Evolutionary conservation across 441 rosid species (phyloP).

Genomic region (Capsella rubella): DNA sequence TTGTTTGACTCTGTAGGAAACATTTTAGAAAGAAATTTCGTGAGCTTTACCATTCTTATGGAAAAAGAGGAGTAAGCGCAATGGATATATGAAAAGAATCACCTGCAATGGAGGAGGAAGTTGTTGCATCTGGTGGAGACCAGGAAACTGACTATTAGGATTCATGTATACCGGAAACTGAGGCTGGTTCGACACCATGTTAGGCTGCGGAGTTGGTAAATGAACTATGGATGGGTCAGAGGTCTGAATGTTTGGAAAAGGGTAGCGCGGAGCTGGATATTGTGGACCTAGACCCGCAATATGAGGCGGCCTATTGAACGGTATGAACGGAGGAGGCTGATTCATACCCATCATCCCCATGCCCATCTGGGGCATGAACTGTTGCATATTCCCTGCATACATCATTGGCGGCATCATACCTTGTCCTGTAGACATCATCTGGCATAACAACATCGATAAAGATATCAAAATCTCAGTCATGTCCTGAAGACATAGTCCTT

Average conservation of each 20-base stretch:
- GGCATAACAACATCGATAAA: constrained; percentile 15
- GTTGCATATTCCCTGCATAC: constrained; percentile 24
- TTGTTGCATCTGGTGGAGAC: constrained; percentile 37
- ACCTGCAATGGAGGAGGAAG: constrained; percentile 35
- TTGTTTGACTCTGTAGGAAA: constrained; percentile 30
- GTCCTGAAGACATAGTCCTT: not conserved
- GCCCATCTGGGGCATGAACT: constrained; percentile 30
- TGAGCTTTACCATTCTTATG: constrained; percentile 3
- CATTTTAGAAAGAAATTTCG: not conserved
- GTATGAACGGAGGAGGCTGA: constrained; percentile 29
- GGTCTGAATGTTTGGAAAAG: constrained; percentile 26
- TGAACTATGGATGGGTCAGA: constrained; percentile 27
- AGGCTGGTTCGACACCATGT: constrained; percentile 19
- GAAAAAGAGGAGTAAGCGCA: not conserved
- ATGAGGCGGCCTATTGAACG: constrained; percentile 18
- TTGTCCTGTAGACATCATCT: constrained; percentile 27
- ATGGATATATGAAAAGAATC: not conserved
- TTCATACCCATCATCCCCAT: constrained; percentile 37
- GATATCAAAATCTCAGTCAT: not conserved
- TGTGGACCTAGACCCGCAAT: constrained; percentile 27
- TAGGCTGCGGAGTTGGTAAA: constrained; percentile 16
- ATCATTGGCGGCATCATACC: constrained; percentile 8
- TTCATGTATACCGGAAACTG: constrained; percentile 27
- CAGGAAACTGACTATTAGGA: constrained; percentile 32
- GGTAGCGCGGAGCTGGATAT: constrained; percentile 51